These are phyloP conservation scores for Perkinsus chesapeaki DNA, from an alignment of 169 alveolate genomes.

Conservation along the genomic window DNA sequence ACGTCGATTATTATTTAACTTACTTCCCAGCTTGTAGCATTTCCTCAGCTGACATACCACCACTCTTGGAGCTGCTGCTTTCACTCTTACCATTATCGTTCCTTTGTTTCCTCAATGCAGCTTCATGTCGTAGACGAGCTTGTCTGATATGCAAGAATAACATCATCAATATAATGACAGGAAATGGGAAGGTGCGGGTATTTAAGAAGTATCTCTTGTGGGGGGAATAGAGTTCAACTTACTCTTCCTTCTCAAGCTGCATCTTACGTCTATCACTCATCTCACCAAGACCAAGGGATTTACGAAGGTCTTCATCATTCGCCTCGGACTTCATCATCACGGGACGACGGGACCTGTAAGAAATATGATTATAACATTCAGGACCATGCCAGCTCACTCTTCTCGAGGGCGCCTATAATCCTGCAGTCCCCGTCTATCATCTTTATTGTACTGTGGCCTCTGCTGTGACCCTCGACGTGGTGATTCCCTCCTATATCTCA, in stretches of 20 bases:
- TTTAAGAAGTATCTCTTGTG: no score
- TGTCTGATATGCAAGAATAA: background rate
- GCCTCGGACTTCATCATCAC: background rate
- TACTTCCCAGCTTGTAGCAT: background rate
- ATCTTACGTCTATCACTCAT: background rate
- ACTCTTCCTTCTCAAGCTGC: background rate
- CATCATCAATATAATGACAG: background rate
- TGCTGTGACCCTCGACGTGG: background rate
- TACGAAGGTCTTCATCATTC: background rate
- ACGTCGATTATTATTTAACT: background rate
- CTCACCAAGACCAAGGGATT: background rate
- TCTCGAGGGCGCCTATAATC: no score
- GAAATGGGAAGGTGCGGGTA: no score
- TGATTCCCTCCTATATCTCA: background rate
- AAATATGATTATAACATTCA: no score
- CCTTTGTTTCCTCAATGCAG: background rate
- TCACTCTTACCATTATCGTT: background rate
- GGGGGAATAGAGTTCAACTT: background rate
- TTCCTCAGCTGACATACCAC: background rate
- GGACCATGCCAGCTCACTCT: no score
- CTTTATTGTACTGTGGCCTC: background rate
- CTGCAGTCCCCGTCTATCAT: no score
- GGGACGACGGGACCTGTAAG: background rate
- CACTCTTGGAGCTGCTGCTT: background rate
- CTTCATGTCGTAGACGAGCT: background rate